Evolutionary conservation across 139 green algal species (phyloP), one percentile per base, ranked within the genome.

Genomic region (Eudorina sp.): DNA sequence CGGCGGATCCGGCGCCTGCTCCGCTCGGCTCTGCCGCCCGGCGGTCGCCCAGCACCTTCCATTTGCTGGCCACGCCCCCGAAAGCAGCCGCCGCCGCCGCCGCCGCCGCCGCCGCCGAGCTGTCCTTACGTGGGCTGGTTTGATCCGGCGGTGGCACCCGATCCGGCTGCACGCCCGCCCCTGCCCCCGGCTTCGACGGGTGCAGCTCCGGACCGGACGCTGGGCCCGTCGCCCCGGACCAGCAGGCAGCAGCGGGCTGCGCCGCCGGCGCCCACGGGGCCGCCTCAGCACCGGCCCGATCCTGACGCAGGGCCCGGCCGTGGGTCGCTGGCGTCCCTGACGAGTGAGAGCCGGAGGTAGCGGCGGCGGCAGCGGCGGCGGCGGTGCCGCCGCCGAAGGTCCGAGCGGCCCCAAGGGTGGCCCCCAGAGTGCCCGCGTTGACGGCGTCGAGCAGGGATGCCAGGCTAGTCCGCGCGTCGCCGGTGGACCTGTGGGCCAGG

Each of bases 81-180:
- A 36, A 53, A 3, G 70, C 41, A 21, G 5, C 43, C 9, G 27
- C 27, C n/a, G n/a, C n/a, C n/a, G n/a, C n/a, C n/a, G n/a, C n/a
- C n/a, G n/a, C n/a, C n/a, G n/a, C n/a, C n/a, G n/a, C n/a, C n/a
- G n/a, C n/a, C n/a, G n/a, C n/a, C n/a, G n/a, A n/a, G 43, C 45
- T 64, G 48, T 34, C 40, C 78, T 74, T 85, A 19, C 78, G 78
- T 0, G 78, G 78, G 8, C 78, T 74, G 27, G 58, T 85, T 41
- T 85, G 78, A 25, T 85, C 78, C 3, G 25, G 41, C 14, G 78
- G 78, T 6, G 40, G 13, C 23, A 43, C 23, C 13, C 78, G 78
- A 55, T 74, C 58, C 19, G 31, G 48, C n/a, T 68, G 75, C 4
- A 36, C 19, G 46, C 48, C 18, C 1, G 51, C 31, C 29, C 29